Conservation (phyloP, 345 rosid species). For the Adansonia digitata region DNA sequence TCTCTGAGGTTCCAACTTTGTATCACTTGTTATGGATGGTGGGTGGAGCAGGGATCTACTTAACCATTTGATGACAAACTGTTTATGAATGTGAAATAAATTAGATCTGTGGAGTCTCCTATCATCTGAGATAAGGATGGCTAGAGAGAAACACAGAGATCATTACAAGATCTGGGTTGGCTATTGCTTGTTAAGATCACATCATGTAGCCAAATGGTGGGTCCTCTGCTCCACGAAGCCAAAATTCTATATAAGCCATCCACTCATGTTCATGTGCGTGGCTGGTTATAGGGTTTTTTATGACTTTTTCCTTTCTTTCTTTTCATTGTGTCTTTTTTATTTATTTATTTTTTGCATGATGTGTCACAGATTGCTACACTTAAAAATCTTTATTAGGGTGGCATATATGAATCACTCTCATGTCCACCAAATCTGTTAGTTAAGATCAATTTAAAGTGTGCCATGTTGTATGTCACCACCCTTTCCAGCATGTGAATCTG, state of each 20-base stretch:
- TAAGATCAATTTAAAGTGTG: not conserved
- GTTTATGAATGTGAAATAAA: slow-evolving; percentile 21
- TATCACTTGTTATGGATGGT: slow-evolving; percentile 13
- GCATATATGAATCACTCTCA: not conserved
- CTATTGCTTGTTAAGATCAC: slow-evolving; percentile 30
- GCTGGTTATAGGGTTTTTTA: not conserved
- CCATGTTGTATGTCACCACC: slow-evolving; percentile 7
- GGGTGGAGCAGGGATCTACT: slow-evolving; percentile 15
- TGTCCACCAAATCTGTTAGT: not conserved
- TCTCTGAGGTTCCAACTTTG: slow-evolving; percentile 21
- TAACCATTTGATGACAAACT: slow-evolving; percentile 15
- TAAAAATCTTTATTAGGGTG: slow-evolving; percentile 8
- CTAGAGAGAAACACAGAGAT: slow-evolving; percentile 50
- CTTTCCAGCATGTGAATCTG: slow-evolving; percentile 6
- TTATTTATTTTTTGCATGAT: slow-evolving; percentile 10
- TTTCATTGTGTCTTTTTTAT: not conserved
- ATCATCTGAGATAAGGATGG: slow-evolving; percentile 26
- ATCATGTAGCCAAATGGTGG: slow-evolving; percentile 43
- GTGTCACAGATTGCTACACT: not conserved
- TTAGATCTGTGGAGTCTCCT: slow-evolving; percentile 8
- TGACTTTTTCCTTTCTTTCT: not conserved
- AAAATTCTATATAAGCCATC: slow-evolving; percentile 11
- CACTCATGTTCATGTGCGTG: slow-evolving; percentile 5
- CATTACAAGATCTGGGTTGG: slow-evolving; percentile 45
- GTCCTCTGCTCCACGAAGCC: slow-evolving; percentile 30